These are phyloP conservation scores for Populus hybrid DNA, from an alignment of 441 rosid genomes.

Conservation along the genomic window DNA sequence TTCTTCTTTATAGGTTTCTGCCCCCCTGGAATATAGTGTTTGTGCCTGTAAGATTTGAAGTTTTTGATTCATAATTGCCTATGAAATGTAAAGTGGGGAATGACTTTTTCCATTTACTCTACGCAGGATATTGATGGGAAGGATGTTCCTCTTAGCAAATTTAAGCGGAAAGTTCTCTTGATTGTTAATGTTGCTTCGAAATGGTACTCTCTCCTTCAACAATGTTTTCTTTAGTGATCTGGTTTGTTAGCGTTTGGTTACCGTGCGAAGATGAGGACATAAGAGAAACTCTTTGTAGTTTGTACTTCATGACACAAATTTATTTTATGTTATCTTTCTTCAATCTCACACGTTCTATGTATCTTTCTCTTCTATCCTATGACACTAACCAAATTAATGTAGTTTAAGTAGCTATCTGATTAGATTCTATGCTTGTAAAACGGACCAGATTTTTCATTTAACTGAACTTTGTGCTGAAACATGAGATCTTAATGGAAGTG, in stretches of 20 bases:
- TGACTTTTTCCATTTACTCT: not conserved
- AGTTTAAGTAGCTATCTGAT: too few relatives aligned
- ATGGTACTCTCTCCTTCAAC: conserved; percentile 45
- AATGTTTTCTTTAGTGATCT: conserved; percentile 1
- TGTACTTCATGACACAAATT: too few relatives aligned
- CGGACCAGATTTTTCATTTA: not conserved
- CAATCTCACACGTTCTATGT: too few relatives aligned
- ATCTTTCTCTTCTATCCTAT: too few relatives aligned
- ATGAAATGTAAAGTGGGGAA: not conserved
- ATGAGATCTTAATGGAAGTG: conserved; percentile 23
- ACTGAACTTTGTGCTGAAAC: not conserved
- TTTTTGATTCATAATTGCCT: not conserved
- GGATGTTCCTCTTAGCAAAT: conserved; percentile 68
- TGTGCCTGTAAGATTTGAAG: not conserved
- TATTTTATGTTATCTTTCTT: too few relatives aligned
- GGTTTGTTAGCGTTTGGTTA: not conserved
- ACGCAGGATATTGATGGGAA: conserved; percentile 84
- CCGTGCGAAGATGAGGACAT: too few relatives aligned
- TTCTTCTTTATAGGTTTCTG: too few relatives aligned
- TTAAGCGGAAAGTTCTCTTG: conserved; percentile 76
- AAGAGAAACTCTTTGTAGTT: too few relatives aligned
- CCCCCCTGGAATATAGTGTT: not conserved
- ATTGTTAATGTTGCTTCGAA: conserved; percentile 90
- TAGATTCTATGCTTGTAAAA: too few relatives aligned
- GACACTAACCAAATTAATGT: too few relatives aligned